These are phyloP conservation scores for Geranium incanum DNA, from an alignment of 441 rosid genomes.

Conservation along the genomic window DNA sequence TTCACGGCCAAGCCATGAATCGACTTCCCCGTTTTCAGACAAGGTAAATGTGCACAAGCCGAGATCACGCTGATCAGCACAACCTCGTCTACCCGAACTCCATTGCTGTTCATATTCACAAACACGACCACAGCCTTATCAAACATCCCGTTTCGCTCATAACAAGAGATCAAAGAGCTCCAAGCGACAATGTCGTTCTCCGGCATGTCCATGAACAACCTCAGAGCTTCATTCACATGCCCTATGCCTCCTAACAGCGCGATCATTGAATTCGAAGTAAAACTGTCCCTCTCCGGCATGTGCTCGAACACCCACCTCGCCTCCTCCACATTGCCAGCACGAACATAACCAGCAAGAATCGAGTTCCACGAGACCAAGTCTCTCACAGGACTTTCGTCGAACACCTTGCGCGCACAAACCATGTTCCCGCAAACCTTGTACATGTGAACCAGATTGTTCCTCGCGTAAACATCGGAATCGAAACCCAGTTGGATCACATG, in stretches of 20 bases:
- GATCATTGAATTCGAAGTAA: slow-evolving; percentile 58
- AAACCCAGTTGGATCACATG: slow-evolving; percentile 40
- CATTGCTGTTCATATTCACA: slow-evolving; percentile 30
- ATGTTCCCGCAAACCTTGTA: slow-evolving; percentile 36
- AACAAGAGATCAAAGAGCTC: slow-evolving; percentile 56
- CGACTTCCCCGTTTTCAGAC: slow-evolving; percentile 25
- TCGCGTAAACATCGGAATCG: slow-evolving; percentile 39
- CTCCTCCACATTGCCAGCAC: slow-evolving; percentile 31
- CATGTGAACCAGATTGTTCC: slow-evolving; percentile 45
- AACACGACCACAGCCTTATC: slow-evolving; percentile 39
- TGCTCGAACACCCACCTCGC: slow-evolving; percentile 34
- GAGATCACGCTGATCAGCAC: slow-evolving; percentile 42
- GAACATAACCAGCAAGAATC: slow-evolving; percentile 44
- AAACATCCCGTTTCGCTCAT: slow-evolving; percentile 40
- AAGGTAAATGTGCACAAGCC: slow-evolving; percentile 33
- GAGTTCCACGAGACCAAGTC: slow-evolving; percentile 61
- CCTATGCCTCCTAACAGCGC: slow-evolving; percentile 40
- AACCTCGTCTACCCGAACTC: slow-evolving; percentile 46
- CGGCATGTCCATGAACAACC: slow-evolving; percentile 37
- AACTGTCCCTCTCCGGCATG: slow-evolving; percentile 42
- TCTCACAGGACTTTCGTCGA: slow-evolving; percentile 39
- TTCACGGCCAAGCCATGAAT: slow-evolving; percentile 36
- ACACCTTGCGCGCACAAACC: slow-evolving; percentile 36
- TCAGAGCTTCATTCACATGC: slow-evolving; percentile 32
- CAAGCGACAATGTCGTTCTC: slow-evolving; percentile 50